Conservation (phyloP, 2,329 filamentous ascomycete genomes). For the Proliferodiscus dingleyae region DNA sequence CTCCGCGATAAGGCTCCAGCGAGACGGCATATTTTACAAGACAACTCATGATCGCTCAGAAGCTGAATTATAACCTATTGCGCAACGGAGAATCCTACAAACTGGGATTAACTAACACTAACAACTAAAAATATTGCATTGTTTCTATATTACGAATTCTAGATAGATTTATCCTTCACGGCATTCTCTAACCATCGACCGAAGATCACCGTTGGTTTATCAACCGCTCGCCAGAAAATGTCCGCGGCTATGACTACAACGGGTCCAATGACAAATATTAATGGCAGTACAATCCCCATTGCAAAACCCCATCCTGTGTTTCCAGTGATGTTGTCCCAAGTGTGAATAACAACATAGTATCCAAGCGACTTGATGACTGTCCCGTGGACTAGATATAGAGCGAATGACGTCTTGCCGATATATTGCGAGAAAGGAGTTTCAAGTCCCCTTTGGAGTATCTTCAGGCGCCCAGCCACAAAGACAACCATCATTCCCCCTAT, state of each 20-base stretch:
- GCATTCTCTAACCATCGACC: background rate
- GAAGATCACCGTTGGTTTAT: conserved; percentile 1
- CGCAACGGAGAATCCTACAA: too few species aligned
- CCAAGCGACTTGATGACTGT: conserved; percentile 1
- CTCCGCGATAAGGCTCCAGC: too few species aligned
- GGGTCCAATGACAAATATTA: background rate
- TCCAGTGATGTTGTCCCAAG: background rate
- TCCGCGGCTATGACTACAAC: background rate
- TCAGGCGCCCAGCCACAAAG: conserved; percentile 24
- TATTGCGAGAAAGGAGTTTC: conserved; percentile 46
- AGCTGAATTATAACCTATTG: too few species aligned
- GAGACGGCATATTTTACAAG: too few species aligned
- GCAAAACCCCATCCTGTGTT: conserved; percentile 1
- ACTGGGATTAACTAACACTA: background rate
- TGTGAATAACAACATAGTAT: conserved; percentile 1
- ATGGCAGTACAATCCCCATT: background rate
- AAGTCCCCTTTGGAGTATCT: conserved; percentile 36
- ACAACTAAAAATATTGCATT: background rate
- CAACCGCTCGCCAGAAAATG: conserved; percentile 2
- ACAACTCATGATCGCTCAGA: too few species aligned
- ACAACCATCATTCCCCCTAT: background rate
- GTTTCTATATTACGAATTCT: background rate
- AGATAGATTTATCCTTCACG: background rate
- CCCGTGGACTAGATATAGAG: conserved; percentile 49
- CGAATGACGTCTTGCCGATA: conserved; percentile 48